These are phyloP conservation scores for Vitis hybrid DNA, from an alignment of 177 flowering plant species.

Conservation along the genomic window DNA sequence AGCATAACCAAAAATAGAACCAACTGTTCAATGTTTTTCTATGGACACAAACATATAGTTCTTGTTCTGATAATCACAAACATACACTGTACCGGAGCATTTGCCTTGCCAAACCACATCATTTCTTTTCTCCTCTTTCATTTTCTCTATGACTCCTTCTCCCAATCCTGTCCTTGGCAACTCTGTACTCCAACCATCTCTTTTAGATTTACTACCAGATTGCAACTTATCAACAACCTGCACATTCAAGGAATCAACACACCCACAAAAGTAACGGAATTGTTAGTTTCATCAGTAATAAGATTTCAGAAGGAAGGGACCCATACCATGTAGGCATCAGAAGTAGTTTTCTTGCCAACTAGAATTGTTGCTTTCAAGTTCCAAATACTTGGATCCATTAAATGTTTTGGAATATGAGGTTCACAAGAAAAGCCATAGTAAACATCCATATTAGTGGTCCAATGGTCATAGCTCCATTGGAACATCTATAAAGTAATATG, in stretches of 20 bases:
- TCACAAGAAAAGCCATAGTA: too few relatives aligned
- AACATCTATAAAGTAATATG: too few relatives aligned
- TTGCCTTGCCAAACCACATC: conserved; percentile 91
- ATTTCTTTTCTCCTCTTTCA: conserved; percentile 69
- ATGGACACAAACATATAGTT: background rate
- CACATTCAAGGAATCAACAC: conserved; percentile 2
- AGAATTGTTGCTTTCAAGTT: too few relatives aligned
- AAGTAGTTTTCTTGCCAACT: too few relatives aligned
- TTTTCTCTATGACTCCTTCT: conserved; percentile 48
- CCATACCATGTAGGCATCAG: too few relatives aligned
- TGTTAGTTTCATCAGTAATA: background rate
- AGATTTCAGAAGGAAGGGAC: background rate
- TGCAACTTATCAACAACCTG: conserved; percentile 89
- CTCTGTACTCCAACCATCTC: conserved; percentile 76
- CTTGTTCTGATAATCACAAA: conserved; percentile 9
- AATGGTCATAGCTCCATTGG: too few relatives aligned
- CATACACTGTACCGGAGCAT: conserved; percentile 99
- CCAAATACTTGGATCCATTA: too few relatives aligned
- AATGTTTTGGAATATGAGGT: too few relatives aligned
- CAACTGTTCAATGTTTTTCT: background rate
- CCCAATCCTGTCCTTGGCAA: conserved; percentile 71
- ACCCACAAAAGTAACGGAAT: background rate
- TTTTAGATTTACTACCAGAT: conserved; percentile 67
- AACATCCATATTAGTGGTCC: too few relatives aligned
- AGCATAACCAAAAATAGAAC: background rate